Base-by-base conservation (phyloP, 345 rosid genomes). In the Melastoma malabathricum region DNA sequence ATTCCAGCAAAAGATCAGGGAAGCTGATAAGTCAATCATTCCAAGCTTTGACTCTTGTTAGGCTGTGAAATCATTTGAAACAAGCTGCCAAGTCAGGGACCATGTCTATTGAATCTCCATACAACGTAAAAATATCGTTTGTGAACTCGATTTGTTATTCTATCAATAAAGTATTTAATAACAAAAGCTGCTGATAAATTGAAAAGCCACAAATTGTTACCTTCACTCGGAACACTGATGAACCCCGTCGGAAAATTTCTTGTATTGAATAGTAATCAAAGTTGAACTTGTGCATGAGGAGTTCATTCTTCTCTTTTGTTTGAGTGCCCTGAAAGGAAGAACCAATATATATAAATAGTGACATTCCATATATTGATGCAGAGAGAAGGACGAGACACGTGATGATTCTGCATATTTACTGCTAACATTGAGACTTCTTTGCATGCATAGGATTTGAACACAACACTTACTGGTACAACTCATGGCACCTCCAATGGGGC, bases 221-320 rank as follows among this genome's bases (percentile, higher is more conserved):
- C 77, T 70, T 61, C 50, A 59, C 63, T 50, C 60, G 73, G 59
- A 72, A 90, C 29, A 78, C 62, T 0, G 79, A 90, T 15, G 98
- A 86, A 47, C 94, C 98, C 60, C 57, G 84, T 45, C 84, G 85
- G 60, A 80, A 84, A 59, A 90, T 78, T 57, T 41, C 49, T 39
- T 81, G 82, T 50, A 87, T 58, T 19, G 69, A n/a, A 44, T 59
- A 64, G 66, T 90, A 87, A 50, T 92, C 79, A 1, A 77, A 82
- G 54, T 82, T 73, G 55, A 87, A 92, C 49, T 76, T 71, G 56
- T 57, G 66, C 17, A 75, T 61, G 47, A 92, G 84, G 45, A 92
- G 60, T 61, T 73, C 77, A n/a, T 81, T 75, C 61, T 86, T 90
- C 50, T 87, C 89, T 47, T 47, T 74, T 57, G 92, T 55, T 68